Evolutionary conservation across 768 basidiomycete species (phyloP), one percentile per base, ranked within the genome.

Genomic region (Pulveroboletus frians): DNA sequence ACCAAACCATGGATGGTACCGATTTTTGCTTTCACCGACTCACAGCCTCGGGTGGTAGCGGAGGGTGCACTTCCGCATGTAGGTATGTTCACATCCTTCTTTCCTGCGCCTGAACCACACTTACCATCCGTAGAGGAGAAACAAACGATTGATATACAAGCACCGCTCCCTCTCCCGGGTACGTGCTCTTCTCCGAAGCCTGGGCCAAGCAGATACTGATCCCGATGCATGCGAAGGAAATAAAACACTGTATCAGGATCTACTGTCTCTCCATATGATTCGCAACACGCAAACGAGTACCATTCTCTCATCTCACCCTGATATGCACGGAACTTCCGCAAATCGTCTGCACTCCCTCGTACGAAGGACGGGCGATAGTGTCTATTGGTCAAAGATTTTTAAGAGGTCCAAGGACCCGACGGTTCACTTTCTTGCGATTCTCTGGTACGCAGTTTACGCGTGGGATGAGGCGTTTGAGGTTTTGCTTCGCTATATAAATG

Each of bases 391-490:
- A 15, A 69, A 65, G 21, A 57, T 67, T n/a, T 69, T 59, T 18
- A 0, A 18, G 0, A 52, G 34, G 21, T 58, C 43, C 55, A 68
- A 67, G 5, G 81, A 83, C 50, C 77, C 81, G 2, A 83, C 79
- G 0, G 79, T 83, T 48, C 57, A 81, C 20, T 68, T 83, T 35
- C 60, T 83, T 17, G 69, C 75, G 14, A 65, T 75, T 27, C 64
- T 83, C 21, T 83, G 81, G 81, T 79, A 80, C 54, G 73, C 78
- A 0, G 54, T 81, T 6, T 82, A 83, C 58, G 74, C 77, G 4
- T 83, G 81, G 79, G 81, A 83, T 47, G 80, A 83, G 59, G 70
- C 77, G 1, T 69, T 82, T 17, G 80, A 81, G 52, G 61, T 66
- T 7, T 50, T 83, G 31, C 78, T 78, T 56, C 51, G 55, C 5